Evolutionary conservation across 2,329 filamentous ascomycete genomes (phyloP).

Genomic region (Ophiostoma fasciatum): DNA sequence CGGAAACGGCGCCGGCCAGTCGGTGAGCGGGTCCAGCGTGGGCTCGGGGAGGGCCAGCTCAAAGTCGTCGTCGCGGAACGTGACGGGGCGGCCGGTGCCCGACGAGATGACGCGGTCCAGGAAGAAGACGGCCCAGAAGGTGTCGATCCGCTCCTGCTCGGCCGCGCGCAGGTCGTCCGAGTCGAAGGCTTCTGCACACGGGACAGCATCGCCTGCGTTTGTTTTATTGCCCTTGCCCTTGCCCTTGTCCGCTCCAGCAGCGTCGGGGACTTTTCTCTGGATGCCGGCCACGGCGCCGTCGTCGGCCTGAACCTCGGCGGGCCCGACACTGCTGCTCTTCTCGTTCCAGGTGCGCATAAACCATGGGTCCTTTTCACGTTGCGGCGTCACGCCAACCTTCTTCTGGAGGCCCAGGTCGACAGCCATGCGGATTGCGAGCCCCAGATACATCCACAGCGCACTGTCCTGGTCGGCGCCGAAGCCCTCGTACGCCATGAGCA

Average conservation of each 20-base stretch:
- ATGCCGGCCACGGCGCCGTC: conserved; percentile 16
- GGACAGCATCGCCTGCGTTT: too few species aligned
- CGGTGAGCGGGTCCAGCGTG: conserved; percentile 36
- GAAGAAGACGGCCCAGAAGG: conserved; percentile 83
- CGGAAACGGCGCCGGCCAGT: conserved; percentile 66
- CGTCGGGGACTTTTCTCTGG: too few species aligned
- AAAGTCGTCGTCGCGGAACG: conserved; percentile 70
- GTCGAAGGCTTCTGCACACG: conserved; percentile 19
- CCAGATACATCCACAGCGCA: conserved; percentile 86
- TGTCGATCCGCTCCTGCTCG: conserved; percentile 72
- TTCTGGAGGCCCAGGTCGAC: conserved; percentile 71
- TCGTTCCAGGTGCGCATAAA: conserved; percentile 30
- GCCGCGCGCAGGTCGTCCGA: conserved; percentile 45
- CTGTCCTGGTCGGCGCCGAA: conserved; percentile 83
- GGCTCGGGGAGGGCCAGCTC: conserved; percentile 55
- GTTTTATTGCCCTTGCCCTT: too few species aligned
- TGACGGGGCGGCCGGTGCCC: conserved; percentile 71
- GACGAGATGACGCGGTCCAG: conserved; percentile 79
- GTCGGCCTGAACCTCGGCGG: conserved; percentile 13
- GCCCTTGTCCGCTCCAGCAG: too few species aligned
- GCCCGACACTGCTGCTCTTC: conserved; percentile 17
- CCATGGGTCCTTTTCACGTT: conserved; percentile 37
- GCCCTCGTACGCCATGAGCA: conserved; percentile 76
- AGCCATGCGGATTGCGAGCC: conserved; percentile 55
- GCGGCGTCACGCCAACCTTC: conserved; percentile 54